Evolutionary conservation across 257 asterid genomes (phyloP), one percentile per base, ranked within the genome.

Genomic region (Haberlea rhodopensis): DNA sequence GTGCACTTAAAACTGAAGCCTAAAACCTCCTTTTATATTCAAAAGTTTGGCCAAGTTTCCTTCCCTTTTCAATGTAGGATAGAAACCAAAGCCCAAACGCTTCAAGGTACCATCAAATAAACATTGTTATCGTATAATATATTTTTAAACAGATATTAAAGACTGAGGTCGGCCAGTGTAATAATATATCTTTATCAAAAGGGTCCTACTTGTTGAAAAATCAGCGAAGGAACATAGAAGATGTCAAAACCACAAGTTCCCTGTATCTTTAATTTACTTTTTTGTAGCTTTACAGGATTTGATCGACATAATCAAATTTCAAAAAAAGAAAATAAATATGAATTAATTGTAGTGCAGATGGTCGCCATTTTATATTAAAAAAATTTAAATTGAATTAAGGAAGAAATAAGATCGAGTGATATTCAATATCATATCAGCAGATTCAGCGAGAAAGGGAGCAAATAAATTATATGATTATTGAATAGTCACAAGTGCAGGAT

Each of bases 201-300:
- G 57, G 77, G 71, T 63, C 71, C 75, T 22, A 52, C 63, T 53
- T 6, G 31, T 62, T 76, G 77, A 76, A 69, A 71, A 63, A 4
- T 13, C 22, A 60, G 65, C 74, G n/a, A n/a, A n/a, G n/a, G n/a
- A n/a, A 76, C 63, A 56, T 57, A 37, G 57, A 43, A 69, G 19
- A 45, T 56, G 68, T 58, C 75, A 43, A 43, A 23, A 76, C 62
- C 77, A 66, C 9, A 1, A 24, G 4, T 58, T 29, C 45, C 45
- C 58, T 66, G 22, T 48, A 37, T n/a, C 40, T 58, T 34, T n/a
- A n/a, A n/a, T 28, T 15, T 27, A 22, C 57, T 57, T 67, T 67
- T 32, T 15, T 13, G 46, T 68, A 19, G 8, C 62, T 27, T 70
- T 70, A 61, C 62, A 32, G 22, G 60, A 52, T 65, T 65, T 61